These are phyloP conservation scores for Salvia miltiorrhiza DNA, from an alignment of 257 asterid genomes.

Conservation along the genomic window DNA sequence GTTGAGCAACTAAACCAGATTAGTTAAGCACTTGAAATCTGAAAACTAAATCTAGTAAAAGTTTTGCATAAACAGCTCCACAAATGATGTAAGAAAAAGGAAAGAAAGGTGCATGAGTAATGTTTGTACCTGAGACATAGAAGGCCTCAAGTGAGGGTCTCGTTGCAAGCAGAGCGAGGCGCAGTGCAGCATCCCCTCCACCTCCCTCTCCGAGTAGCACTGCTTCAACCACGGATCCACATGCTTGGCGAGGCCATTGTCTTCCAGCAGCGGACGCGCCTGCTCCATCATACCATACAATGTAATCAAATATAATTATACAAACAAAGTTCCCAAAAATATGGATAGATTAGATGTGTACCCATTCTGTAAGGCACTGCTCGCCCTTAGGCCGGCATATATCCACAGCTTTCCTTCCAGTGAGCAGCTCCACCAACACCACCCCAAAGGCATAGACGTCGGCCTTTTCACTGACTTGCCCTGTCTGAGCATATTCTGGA, in stretches of 20 bases:
- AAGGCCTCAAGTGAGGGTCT: constrained; percentile 70
- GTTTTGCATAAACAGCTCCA: too few species aligned
- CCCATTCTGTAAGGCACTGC: constrained; percentile 86
- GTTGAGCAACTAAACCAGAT: too few species aligned
- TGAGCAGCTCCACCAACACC: constrained; percentile 68
- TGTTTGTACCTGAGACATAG: constrained; percentile 75
- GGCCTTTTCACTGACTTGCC: constrained; percentile 76
- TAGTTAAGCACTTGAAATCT: too few species aligned
- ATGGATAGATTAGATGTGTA: constrained; percentile 17
- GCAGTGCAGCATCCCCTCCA: constrained; percentile 53
- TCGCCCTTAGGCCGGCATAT: constrained; percentile 74
- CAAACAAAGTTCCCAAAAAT: background rate
- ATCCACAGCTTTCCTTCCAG: constrained; percentile 85
- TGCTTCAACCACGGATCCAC: constrained; percentile 56
- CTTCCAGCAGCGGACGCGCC: constrained; percentile 82
- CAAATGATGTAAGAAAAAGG: background rate
- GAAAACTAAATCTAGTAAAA: too few species aligned
- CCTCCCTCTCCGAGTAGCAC: constrained; percentile 55
- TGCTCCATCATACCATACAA: constrained; percentile 6
- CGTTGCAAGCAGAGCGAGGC: constrained; percentile 64
- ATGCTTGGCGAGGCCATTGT: constrained; percentile 35
- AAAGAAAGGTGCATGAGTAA: background rate
- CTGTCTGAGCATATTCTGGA: constrained; percentile 89
- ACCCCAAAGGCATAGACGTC: constrained; percentile 85
- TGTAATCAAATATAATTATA: background rate